Evolutionary conservation across 805 yeast species (phyloP).

Genomic region (Kuraishia molischiana): DNA sequence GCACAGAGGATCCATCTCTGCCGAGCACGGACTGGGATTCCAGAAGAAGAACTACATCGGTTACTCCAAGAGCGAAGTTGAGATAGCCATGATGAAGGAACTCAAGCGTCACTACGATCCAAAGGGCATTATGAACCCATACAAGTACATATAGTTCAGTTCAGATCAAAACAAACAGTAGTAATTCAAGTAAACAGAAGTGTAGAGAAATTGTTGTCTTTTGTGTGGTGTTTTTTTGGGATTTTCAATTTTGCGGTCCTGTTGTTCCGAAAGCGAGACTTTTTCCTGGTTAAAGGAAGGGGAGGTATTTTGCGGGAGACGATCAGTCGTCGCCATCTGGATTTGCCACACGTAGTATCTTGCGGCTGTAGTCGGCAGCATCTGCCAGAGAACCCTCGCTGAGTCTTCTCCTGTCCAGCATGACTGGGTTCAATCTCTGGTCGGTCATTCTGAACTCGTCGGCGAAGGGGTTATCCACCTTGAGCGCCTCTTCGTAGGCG

Average conservation of each 20-base stretch:
- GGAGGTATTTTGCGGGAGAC: background rate
- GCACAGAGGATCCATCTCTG: conserved; percentile 81
- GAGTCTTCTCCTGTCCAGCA: conserved; percentile 76
- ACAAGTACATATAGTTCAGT: conserved; percentile 67
- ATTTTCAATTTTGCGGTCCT: background rate
- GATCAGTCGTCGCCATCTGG: conserved; percentile 48
- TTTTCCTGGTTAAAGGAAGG: too few relatives aligned
- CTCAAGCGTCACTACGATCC: conserved; percentile 85
- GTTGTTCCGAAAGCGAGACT: too few relatives aligned
- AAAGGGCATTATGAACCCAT: conserved; percentile 86
- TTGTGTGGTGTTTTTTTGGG: background rate
- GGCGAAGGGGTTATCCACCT: conserved; percentile 50
- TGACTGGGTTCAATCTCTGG: conserved; percentile 62
- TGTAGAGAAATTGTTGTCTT: background rate
- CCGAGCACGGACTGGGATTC: conserved; percentile 97
- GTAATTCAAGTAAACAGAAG: background rate
- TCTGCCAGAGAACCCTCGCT: conserved; percentile 85
- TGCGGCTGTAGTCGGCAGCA: conserved; percentile 72
- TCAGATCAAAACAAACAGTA: background rate
- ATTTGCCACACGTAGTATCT: conserved; percentile 78
- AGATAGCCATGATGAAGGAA: conserved; percentile 66
- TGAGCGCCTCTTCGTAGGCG: conserved; percentile 48
- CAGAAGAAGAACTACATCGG: conserved; percentile 88
- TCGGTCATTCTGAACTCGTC: conserved; percentile 37
- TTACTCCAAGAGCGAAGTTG: conserved; percentile 68